These are phyloP conservation scores for Leishmania major DNA, from an alignment of 208 protist species.

Conservation along the genomic window DNA sequence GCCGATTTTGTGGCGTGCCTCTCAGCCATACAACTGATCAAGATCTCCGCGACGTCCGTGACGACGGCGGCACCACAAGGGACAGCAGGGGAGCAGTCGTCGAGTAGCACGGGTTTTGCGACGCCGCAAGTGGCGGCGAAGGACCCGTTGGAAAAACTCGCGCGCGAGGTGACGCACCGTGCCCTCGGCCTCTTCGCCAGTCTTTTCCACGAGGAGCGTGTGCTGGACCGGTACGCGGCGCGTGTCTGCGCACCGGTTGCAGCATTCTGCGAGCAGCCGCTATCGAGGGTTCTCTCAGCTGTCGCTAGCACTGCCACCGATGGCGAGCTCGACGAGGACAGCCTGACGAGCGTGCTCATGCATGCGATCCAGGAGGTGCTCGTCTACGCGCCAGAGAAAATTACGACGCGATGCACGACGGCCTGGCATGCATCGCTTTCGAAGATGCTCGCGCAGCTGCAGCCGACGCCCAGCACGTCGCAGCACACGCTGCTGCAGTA, in stretches of 20 bases:
- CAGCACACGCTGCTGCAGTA: constrained; percentile 29
- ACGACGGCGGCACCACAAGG: not conserved
- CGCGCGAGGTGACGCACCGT: constrained; percentile 24
- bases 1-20: constrained; percentile 44
- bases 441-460: constrained; percentile 26
- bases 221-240: constrained; percentile 29
- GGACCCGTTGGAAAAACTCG: constrained; percentile 23
- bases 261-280: constrained; percentile 24
- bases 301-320: not conserved
- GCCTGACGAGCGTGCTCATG: constrained; percentile 3
- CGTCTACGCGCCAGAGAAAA: constrained; percentile 57
- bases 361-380: constrained; percentile 36
- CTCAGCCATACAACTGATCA: constrained; percentile 42
- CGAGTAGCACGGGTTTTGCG: not conserved
- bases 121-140: constrained; percentile 3
- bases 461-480: constrained; percentile 2
- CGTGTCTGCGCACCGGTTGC: constrained; percentile 19
- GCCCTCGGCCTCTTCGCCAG: constrained; percentile 21
- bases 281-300: constrained; percentile 6
- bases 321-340: constrained; percentile 12
- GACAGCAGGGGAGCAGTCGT: not conserved
- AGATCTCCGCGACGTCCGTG: constrained; percentile 12
- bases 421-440: constrained; percentile 43
- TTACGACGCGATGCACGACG: constrained; percentile 40
- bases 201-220: constrained; percentile 30